Conservation (phyloP, 1,284 basidiomycete genomes). For the Moniliella sp. region DNA sequence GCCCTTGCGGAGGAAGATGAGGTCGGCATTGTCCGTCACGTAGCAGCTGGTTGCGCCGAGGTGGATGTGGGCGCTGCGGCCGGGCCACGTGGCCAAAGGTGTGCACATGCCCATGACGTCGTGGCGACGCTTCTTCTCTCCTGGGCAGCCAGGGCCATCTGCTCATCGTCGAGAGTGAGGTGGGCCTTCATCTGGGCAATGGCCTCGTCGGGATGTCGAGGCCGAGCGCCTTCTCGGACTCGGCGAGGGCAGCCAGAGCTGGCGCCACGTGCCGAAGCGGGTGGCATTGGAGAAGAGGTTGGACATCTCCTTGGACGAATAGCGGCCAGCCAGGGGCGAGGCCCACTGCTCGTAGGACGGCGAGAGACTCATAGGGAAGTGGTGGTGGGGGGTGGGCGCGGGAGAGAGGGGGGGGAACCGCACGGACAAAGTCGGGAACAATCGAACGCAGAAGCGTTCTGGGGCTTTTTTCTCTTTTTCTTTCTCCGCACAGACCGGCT, state of each 20-base stretch:
- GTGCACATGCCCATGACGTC: constrained; percentile 98
- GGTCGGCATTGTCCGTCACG: constrained; percentile 72
- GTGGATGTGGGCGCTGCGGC: constrained; percentile 90
- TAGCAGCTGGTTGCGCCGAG: constrained; percentile 93
- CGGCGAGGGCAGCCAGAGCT: constrained; percentile 83
- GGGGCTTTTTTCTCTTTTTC: too few species aligned
- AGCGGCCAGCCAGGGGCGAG: constrained; percentile 46
- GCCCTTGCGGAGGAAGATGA: constrained; percentile 79
- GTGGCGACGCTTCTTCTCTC: constrained; percentile 96
- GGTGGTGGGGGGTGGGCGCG: too few species aligned
- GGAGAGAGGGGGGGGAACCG: too few species aligned
- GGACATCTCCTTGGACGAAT: constrained; percentile 97
- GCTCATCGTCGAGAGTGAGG: constrained; percentile 62
- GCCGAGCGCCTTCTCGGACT: constrained; percentile 85
- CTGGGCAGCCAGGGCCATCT: constrained; percentile 71
- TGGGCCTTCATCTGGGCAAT: constrained; percentile 81
- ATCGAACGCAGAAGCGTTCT: too few species aligned
- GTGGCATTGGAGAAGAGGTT: constrained; percentile 83
- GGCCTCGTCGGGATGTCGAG: constrained; percentile 66
- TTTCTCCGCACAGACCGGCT: too few species aligned
- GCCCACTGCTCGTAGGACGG: constrained; percentile 42
- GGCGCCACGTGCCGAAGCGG: constrained; percentile 86
- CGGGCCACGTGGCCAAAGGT: constrained; percentile 84
- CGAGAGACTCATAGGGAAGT: too few species aligned
- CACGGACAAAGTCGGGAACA: too few species aligned